These are phyloP conservation scores for Fraxinus ornus DNA, from an alignment of 305 asterid species.

Conservation along the genomic window DNA sequence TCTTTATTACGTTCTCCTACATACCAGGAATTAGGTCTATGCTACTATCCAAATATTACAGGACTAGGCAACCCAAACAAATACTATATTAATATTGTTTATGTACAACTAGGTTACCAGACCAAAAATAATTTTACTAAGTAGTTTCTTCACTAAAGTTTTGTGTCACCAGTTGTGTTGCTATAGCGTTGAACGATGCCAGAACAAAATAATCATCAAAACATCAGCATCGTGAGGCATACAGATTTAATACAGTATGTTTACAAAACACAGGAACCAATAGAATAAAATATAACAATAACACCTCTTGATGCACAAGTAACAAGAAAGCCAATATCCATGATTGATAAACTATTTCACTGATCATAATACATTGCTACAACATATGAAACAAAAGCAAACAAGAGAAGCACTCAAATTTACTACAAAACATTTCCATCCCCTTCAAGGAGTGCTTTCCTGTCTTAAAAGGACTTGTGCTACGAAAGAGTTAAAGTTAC, in stretches of 20 bases:
- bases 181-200: background rate
- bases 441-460: conserved; percentile 3
- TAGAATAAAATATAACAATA: background rate
- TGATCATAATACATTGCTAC: conserved; percentile 9
- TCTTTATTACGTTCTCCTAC: background rate
- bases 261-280: background rate
- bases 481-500: conserved; percentile 28
- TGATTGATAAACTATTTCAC: background rate
- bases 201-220: background rate
- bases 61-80: background rate
- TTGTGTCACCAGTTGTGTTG: background rate
- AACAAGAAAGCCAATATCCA: background rate
- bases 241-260: background rate
- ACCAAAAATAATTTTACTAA: background rate
- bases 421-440: conserved; percentile 6
- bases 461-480: background rate
- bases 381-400: background rate
- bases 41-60: background rate
- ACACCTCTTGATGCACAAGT: background rate
- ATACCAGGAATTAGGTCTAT: background rate
- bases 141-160: background rate
- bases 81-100: background rate
- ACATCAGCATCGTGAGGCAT: background rate
- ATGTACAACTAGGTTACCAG: background rate
- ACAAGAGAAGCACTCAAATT: conserved; percentile 4